Evolutionary conservation across 495 filamentous ascomycete genomes (phyloP).

Genomic region (Penicillium lividum): DNA sequence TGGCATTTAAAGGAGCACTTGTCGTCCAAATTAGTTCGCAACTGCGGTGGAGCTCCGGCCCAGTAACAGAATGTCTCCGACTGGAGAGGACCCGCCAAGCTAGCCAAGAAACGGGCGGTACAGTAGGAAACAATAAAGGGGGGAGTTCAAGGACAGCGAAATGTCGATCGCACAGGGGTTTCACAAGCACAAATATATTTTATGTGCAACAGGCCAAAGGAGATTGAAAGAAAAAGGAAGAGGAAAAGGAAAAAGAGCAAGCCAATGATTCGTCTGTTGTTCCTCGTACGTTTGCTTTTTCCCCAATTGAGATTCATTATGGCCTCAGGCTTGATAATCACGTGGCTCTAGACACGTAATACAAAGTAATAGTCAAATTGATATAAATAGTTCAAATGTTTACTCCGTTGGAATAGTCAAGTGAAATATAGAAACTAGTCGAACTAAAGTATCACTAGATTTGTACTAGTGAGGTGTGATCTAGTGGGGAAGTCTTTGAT

Average conservation of each 20-base stretch:
- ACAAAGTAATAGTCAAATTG: too few relatives aligned
- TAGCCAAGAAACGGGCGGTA: constrained; percentile 25
- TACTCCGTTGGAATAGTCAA: too few relatives aligned
- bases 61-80: constrained; percentile 24
- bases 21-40: constrained; percentile 25
- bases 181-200: background rate
- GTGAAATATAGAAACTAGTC: background rate
- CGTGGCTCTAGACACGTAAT: background rate
- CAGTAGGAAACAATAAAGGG: constrained; percentile 18
- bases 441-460: background rate
- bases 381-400: background rate
- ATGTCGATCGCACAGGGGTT: background rate
- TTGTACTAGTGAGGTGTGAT: background rate
- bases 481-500: background rate
- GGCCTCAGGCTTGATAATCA: background rate
- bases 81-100: constrained; percentile 35
- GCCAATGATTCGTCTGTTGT: background rate
- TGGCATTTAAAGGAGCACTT: constrained; percentile 33
- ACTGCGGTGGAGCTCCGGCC: constrained; percentile 37
- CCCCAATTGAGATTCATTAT: background rate
- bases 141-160: constrained; percentile 5
- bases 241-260: background rate
- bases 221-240: background rate
- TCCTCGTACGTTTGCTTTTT: background rate
- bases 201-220: background rate